Percentiles rank a stretch among this genome's conserved stretches.
Conservation (phyloP, 495 filamentous ascomycete genomes). For the Rostrohypoxylon terebratum region DNA sequence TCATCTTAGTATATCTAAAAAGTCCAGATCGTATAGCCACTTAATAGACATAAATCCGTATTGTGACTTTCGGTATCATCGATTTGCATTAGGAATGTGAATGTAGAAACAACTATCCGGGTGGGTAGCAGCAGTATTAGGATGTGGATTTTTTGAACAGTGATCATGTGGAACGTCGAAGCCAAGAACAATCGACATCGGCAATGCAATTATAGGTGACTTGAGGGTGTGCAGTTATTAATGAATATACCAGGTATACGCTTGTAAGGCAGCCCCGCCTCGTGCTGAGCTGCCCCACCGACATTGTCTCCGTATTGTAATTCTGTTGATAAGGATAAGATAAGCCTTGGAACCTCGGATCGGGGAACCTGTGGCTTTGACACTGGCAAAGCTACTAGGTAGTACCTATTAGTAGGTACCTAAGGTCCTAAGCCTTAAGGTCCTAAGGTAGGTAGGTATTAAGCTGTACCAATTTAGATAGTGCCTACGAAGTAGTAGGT, state of each 20-base stretch:
- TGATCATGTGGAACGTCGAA: slow-evolving; percentile 8
- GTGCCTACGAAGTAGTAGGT: too few relatives aligned
- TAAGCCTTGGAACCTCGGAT: not conserved
- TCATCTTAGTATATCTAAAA: not conserved
- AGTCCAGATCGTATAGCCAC: not conserved
- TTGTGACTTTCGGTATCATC: not conserved
- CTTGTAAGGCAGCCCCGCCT: slow-evolving; percentile 32
- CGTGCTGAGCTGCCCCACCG: not conserved
- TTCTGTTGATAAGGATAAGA: slow-evolving; percentile 32
- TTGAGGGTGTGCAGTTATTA: not conserved
- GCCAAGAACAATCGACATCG: not conserved
- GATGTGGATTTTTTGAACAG: not conserved
- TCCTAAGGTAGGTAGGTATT: not conserved
- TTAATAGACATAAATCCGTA: not conserved
- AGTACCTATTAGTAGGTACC: too few relatives aligned
- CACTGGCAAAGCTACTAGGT: not conserved
- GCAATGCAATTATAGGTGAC: not conserved
- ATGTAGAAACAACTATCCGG: slow-evolving; percentile 1
- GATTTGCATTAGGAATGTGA: not conserved
- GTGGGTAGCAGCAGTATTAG: not conserved
- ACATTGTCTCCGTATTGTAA: not conserved
- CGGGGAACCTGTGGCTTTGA: slow-evolving; percentile 6
- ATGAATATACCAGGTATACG: slow-evolving; percentile 9
- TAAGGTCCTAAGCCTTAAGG: too few relatives aligned
- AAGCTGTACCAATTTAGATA: not conserved